Evolutionary conservation across 2,329 filamentous ascomycete genomes (phyloP).

Genomic region (Paraphoma sp.): DNA sequence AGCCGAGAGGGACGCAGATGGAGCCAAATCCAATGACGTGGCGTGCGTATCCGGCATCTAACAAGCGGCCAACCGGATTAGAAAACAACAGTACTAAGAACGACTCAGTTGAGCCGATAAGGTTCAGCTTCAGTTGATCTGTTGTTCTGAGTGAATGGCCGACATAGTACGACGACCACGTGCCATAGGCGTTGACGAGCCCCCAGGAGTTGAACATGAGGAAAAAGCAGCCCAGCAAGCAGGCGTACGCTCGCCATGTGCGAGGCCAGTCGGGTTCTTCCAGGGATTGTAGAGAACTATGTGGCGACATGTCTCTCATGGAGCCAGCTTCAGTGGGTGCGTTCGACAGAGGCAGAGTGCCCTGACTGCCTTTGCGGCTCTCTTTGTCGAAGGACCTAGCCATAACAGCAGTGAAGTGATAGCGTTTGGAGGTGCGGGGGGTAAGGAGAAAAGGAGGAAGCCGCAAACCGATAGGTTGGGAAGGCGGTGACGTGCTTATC

Average conservation of each 20-base stretch:
- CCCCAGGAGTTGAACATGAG: conserved; percentile 60
- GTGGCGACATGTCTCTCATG: conserved; percentile 23
- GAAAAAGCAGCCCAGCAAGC: conserved; percentile 56
- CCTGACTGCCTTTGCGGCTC: conserved; percentile 24
- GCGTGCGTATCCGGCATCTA: conserved; percentile 55
- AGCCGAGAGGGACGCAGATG: conserved; percentile 51
- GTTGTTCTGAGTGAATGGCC: conserved; percentile 51
- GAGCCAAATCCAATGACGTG: conserved; percentile 51
- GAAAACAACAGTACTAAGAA: conserved; percentile 56
- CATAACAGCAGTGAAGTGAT: conserved; percentile 15
- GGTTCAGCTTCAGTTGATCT: conserved; percentile 53
- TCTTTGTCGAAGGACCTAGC: conserved; percentile 23
- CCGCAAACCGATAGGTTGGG: conserved; percentile 8
- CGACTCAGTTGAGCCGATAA: conserved; percentile 57
- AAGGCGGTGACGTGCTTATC: conserved; percentile 11
- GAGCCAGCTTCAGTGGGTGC: conserved; percentile 30
- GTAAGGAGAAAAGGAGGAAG: conserved; percentile 7
- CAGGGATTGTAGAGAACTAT: conserved; percentile 17
- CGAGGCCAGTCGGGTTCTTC: conserved; percentile 53
- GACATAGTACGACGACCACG: conserved; percentile 58
- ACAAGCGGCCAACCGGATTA: conserved; percentile 54
- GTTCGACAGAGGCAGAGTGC: conserved; percentile 33
- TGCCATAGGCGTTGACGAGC: conserved; percentile 58
- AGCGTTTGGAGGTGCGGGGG: conserved; percentile 5
- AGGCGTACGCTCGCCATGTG: conserved; percentile 53